Percentiles rank a stretch among this genome's conserved stretches.
phyloP scores from a whole-genome alignment of 768 basidiomycete species.

The Lactarius evosmus region DNA sequence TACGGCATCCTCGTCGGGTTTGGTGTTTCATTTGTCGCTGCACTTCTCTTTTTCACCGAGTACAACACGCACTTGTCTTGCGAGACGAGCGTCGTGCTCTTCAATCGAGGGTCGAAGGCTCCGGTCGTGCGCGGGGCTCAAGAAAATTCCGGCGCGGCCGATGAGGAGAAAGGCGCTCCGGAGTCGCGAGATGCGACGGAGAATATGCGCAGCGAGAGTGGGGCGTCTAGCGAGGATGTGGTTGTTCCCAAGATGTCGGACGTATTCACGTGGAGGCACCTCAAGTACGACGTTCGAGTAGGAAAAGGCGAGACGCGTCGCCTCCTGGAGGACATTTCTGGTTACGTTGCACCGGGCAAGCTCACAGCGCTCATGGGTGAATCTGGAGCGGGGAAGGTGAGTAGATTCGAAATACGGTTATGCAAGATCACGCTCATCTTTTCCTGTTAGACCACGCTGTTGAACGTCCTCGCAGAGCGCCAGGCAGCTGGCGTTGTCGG shows the following conservation, averaged over 20 bases:
- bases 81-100: constrained; percentile 51
- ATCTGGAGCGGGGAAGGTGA: constrained; percentile 58
- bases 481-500: constrained; percentile 66
- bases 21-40: constrained; percentile 52
- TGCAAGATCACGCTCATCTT: neutral
- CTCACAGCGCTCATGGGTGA: constrained; percentile 88
- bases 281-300: constrained; percentile 76
- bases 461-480: constrained; percentile 69
- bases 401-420: constrained; percentile 22
- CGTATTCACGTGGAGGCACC: constrained; percentile 77
- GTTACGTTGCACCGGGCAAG: constrained; percentile 84
- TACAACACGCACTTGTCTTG: constrained; percentile 40
- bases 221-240: constrained; percentile 18
- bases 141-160: constrained; percentile 27
- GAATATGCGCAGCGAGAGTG: neutral
- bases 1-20: constrained; percentile 70
- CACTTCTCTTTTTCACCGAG: constrained; percentile 63
- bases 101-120: constrained; percentile 54
- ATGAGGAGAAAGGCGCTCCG: constrained; percentile 32
- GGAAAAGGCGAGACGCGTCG: constrained; percentile 50
- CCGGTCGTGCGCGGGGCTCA: constrained; percentile 14
- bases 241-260: constrained; percentile 39
- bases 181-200: constrained; percentile 1
- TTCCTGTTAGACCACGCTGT: constrained; percentile 54
- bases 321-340: constrained; percentile 71